Base-by-base conservation (phyloP, 2,329 filamentous ascomycete species). In the Cordyceps militaris region DNA sequence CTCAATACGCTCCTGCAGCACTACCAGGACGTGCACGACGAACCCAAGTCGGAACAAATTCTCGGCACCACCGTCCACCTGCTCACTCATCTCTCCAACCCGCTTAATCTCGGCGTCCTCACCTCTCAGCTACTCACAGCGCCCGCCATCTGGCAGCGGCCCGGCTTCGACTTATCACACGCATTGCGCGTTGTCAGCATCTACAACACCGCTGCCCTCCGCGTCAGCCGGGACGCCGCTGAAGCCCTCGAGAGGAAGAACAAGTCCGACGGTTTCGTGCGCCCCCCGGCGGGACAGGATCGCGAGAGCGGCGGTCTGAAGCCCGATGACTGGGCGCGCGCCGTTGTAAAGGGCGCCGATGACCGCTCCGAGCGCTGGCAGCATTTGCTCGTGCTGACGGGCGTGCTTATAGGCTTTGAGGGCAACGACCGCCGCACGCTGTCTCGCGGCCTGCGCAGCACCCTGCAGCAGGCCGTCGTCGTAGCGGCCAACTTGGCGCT, bases 381-480 rank as follows among this genome's bases (percentile, higher is more conserved):
- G 70, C 91, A 96, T 70, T 72, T 91, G 30, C 76, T 96, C n/a
- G 80, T 92, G 5, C 80, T 96, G 9, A 85, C 86, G 0, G 92
- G 91, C 3, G 75, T 96, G 23, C 72, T 96, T 59, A 80, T 93
- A 67, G 91, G 89, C 9, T 86, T 92, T 66, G 87, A 88, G 63
- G 76, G 80, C 16, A 78, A 82, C 60, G 80, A 85, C 42, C 74
- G 84, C 47, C 79, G 81, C 59, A 81, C 83, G n/a, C 71, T 91
- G n/a, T 82, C 86, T 5, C 73, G 76, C 32, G 71, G 78, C 52
- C 77, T 93, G 69, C 79, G 86, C 47, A 80, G 76, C 34, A 89
- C 83, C 43, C 75, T 96, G 0, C 88, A 93, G 66, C 77, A 79
- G 19, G 89, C 88, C 2, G 79, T 96, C 34, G 85, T 90, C 9